Evolutionary conservation across 345 rosid species (phyloP).

Genomic region (Carallia brachiata): DNA sequence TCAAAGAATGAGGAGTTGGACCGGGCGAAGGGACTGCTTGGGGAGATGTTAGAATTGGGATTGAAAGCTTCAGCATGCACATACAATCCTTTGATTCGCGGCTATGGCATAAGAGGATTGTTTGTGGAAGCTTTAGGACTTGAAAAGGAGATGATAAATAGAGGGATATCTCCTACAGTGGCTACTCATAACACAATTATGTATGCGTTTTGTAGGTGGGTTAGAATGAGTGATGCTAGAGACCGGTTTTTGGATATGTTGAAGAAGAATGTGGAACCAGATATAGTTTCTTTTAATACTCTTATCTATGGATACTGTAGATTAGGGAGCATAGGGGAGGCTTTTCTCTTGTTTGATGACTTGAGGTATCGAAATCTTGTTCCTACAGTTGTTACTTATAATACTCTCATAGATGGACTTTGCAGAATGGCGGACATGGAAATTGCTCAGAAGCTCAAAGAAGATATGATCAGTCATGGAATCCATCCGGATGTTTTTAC

Average conservation of each 20-base stretch:
- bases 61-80: slow-evolving; percentile 46
- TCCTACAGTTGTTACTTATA: slow-evolving; percentile 58
- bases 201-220: slow-evolving; percentile 46
- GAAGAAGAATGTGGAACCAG: slow-evolving; percentile 43
- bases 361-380: slow-evolving; percentile 36
- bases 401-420: slow-evolving; percentile 63
- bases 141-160: slow-evolving; percentile 47
- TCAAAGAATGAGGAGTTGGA: slow-evolving; percentile 52
- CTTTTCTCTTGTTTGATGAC: slow-evolving; percentile 61
- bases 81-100: slow-evolving; percentile 55
- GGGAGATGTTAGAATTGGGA: slow-evolving; percentile 50
- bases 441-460: slow-evolving; percentile 56
- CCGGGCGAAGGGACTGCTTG: slow-evolving; percentile 47
- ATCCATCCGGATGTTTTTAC: slow-evolving; percentile 61
- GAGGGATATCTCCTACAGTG: slow-evolving; percentile 41
- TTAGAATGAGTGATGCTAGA: slow-evolving; percentile 52
- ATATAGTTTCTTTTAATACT: slow-evolving; percentile 66
- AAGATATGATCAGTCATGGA: slow-evolving; percentile 48
- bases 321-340: slow-evolving; percentile 49
- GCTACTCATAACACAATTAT: slow-evolving; percentile 49
- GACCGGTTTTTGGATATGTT: slow-evolving; percentile 39
- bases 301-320: slow-evolving; percentile 60
- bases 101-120: slow-evolving; percentile 55
- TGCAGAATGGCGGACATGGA: slow-evolving; percentile 56
- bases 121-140: slow-evolving; percentile 48